Evolutionary conservation across 768 basidiomycete species (phyloP), one percentile per base, ranked within the genome.

Genomic region (Lactifluus subvellereus): DNA sequence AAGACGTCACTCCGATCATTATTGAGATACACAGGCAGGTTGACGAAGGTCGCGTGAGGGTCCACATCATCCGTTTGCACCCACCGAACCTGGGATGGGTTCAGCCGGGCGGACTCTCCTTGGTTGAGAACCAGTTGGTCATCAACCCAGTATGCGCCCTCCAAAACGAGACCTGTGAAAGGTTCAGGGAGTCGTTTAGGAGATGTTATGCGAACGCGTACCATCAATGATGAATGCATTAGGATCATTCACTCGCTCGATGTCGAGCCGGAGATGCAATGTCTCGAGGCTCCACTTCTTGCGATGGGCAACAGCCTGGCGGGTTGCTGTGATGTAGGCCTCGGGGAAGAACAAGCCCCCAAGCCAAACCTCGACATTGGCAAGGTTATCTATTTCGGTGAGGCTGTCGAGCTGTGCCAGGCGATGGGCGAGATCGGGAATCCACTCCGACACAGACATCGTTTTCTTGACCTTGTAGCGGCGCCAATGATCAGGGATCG

Each of bases 301-400:
- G 59, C 86, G 80, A 72, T 98, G 95, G 2, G 96, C 97, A 5
- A 94, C 90, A n/a, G 91, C 86, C 74, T 99, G 96, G 55, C 96
- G 82, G 2, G 94, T 95, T 2, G 96, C 96, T 0, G 96, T 98
- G 69, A 98, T 82, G 72, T 94, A 98, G 3, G 94, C 95, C 71
- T 95, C 92, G 0, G 96, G 97, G 82, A 91, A 94, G 82, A 98
- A 98, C 60, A 99, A 74, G 0, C 92, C 91, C 27, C 96, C 94
- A 14, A 98, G 83, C 90, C 92, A 93, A 50, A 97, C 89, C 74
- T 91, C 85, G 52, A 89, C 77, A 68, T 89, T 79, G 66, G 77
- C 80, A 66, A 88, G 74, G 69, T 80, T 85, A 65, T 87, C 85
- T 51, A 86, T 74, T 20, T 74, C 72, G 0, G 88, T 82, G 60